Evolutionary conservation across 169 alveolate species (phyloP).

Genomic region (Plasmodium falciparum): DNA sequence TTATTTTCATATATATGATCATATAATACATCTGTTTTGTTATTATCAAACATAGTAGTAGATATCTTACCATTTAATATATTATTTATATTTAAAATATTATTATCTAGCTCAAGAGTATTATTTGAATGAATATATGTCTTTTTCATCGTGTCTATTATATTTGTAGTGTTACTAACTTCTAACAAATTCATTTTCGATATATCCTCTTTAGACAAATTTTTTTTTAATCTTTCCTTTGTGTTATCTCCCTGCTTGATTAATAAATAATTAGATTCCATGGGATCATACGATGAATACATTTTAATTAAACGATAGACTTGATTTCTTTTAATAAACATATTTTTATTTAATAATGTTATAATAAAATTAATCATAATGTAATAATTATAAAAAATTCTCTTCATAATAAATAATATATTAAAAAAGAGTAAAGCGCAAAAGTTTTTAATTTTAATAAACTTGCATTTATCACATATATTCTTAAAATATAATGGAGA

Average conservation of each 20-base stretch:
- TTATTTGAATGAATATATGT: too few species aligned
- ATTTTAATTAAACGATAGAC: constrained; percentile 16
- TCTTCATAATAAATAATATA: constrained; percentile 55
- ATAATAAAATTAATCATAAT: constrained; percentile 42
- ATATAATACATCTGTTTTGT: too few species aligned
- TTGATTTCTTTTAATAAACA: constrained; percentile 49
- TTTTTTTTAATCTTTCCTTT: not conserved
- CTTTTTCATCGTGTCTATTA: constrained; percentile 1
- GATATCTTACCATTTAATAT: too few species aligned
- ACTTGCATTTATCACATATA: constrained; percentile 63
- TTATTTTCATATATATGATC: too few species aligned
- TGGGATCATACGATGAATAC: not conserved
- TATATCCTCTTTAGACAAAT: not conserved
- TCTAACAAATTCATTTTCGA: not conserved
- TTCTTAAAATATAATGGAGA: constrained; percentile 62
- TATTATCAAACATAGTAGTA: too few species aligned
- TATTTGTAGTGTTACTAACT: not conserved
- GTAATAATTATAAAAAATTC: constrained; percentile 64
- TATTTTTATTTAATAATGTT: constrained; percentile 32
- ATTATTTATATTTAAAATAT: too few species aligned
- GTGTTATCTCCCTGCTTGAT: constrained; percentile 4
- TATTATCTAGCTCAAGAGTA: too few species aligned
- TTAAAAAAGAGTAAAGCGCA: constrained; percentile 27
- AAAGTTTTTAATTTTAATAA: constrained; percentile 56
- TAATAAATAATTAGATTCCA: constrained; percentile 11